Evolutionary conservation across 2,329 filamentous ascomycete species (phyloP).

Genomic region (Trichoderma atrobrunneum): DNA sequence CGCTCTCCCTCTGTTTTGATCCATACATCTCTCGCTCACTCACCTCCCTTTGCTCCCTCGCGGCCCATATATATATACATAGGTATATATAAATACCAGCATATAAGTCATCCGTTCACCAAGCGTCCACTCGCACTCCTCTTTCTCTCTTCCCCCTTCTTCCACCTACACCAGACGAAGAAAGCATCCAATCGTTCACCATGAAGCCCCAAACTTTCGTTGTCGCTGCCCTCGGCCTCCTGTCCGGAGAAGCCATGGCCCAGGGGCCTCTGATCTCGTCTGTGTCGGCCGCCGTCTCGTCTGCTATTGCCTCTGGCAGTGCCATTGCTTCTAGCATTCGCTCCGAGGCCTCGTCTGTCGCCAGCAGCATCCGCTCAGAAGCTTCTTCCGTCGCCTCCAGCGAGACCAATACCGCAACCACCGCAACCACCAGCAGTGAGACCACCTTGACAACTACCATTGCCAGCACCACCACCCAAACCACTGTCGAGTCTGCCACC

Average conservation of each 20-base stretch:
- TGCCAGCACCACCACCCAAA: constrained; percentile 4
- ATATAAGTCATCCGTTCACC: background rate
- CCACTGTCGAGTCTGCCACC: constrained; percentile 1
- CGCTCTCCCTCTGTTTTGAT: constrained; percentile 7
- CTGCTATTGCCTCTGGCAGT: background rate
- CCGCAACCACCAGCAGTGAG: background rate
- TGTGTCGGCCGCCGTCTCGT: background rate
- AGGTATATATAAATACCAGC: background rate
- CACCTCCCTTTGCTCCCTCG: background rate
- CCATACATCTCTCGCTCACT: background rate
- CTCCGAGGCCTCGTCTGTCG: background rate
- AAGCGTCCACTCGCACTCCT: background rate
- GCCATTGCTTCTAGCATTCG: background rate
- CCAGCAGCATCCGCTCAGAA: constrained; percentile 5
- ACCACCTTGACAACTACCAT: background rate
- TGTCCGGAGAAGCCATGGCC: constrained; percentile 8
- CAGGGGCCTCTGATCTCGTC: constrained; percentile 11
- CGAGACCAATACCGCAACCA: background rate
- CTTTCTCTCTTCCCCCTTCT: background rate
- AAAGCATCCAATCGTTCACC: constrained; percentile 11
- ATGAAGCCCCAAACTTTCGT: constrained; percentile 16
- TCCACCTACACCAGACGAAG: background rate
- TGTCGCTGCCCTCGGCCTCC: constrained; percentile 18
- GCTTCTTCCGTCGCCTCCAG: background rate
- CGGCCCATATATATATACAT: background rate